Evolutionary conservation across 1,284 basidiomycete species (phyloP), one percentile per base, ranked within the genome.

Genomic region (Athelia sp.): DNA sequence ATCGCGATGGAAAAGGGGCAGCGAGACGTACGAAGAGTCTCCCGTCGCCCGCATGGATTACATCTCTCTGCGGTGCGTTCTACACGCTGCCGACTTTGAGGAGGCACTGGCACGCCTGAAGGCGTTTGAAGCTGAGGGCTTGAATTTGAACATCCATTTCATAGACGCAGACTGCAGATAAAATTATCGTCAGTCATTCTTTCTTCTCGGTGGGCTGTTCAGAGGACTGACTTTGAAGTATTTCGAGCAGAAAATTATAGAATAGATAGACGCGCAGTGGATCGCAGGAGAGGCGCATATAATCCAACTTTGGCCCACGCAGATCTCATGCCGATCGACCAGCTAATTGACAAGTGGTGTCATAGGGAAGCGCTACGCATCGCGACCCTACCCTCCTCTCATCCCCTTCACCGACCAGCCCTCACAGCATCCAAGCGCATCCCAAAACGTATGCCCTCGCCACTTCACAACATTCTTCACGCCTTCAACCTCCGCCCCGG

Each of bases 211-310:
- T n/a, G n/a, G n/a, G n/a, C n/a, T n/a, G n/a, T n/a, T n/a, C n/a
- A n/a, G n/a, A n/a, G n/a, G n/a, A n/a, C n/a, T n/a, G n/a, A n/a
- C n/a, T n/a, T n/a, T n/a, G n/a, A n/a, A n/a, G n/a, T n/a, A n/a
- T n/a, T n/a, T n/a, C n/a, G 18, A 36, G 24, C 40, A 54, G 4
- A 22, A 26, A 14, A 40, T 46, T 24, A 52, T 73, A 0, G 72
- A 76, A 48, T 15, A 65, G 0, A 47, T 56, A 14, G 70, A 66
- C 2, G 59, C 64, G 0, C 51, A 65, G 0, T 32, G 52, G 1
- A 64, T 70, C 1, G 67, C 67, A 1, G 72, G 71, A 0, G 69
- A 63, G 0, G 53, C 73, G 46, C 42, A 55, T 2, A 60, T 65
- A 1, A 62, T 69, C 0, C 60, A 67, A 1, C 62, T 58, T 0